A percentile compares a stretch with the other conserved stretches of the same genome.
phyloP scores from a whole-genome alignment of 1,284 basidiomycete genomes.

The Ceratorhiza oryzae-sativae region DNA sequence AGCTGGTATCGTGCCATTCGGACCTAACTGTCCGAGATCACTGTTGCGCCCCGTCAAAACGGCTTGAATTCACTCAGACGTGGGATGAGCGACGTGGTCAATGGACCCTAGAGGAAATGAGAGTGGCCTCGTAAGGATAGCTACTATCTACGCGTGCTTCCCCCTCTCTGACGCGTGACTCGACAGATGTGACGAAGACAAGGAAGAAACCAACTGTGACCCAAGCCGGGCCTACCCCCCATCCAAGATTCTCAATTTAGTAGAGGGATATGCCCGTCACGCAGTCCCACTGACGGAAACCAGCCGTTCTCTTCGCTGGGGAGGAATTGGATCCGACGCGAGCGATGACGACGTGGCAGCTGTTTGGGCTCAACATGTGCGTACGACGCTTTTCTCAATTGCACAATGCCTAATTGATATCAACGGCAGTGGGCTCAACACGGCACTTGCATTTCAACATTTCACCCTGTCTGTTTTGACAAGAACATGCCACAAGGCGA shows the following conservation, averaged over 20 bases:
- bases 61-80: neutral
- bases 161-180: neutral
- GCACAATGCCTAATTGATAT: neutral
- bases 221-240: neutral
- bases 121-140: neutral
- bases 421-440: constrained; percentile 1
- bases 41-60: constrained; percentile 4
- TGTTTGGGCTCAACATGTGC: constrained; percentile 15
- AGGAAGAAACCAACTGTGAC: neutral
- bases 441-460: constrained; percentile 29
- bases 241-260: neutral
- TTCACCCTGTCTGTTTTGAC: constrained; percentile 2
- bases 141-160: neutral
- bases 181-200: constrained; percentile 2
- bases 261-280: constrained; percentile 25
- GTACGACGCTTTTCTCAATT: neutral
- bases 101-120: neutral
- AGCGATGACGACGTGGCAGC: constrained; percentile 19
- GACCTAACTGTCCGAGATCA: neutral
- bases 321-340: neutral
- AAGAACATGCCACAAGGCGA: constrained; percentile 20
- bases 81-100: constrained; percentile 12
- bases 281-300: neutral
- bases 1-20: neutral
- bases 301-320: constrained; percentile 17